These are phyloP conservation scores for Danielozyma ontarioensis DNA, from an alignment of 805 yeast genomes.

Conservation along the genomic window DNA sequence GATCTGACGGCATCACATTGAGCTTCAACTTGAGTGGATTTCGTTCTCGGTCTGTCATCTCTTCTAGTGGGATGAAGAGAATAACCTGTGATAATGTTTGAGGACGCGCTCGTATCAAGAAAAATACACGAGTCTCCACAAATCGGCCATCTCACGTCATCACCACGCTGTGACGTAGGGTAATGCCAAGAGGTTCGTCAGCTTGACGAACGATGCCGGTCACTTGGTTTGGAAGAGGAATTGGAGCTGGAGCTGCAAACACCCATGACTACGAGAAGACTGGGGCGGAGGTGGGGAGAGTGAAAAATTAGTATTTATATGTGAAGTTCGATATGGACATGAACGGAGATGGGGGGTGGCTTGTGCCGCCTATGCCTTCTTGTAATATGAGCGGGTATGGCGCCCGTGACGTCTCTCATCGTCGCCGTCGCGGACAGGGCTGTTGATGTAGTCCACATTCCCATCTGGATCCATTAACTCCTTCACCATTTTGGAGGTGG, in stretches of 20 bases:
- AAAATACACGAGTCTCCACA: background rate
- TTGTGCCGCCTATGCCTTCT: too few species aligned
- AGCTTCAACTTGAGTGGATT: constrained; percentile 1
- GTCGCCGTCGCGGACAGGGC: constrained; percentile 20
- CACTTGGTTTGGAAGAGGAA: too few species aligned
- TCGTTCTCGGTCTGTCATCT: background rate
- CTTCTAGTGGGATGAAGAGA: background rate
- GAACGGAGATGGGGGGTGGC: too few species aligned
- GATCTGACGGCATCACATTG: constrained; percentile 26
- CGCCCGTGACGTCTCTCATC: constrained; percentile 25
- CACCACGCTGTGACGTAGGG: too few species aligned
- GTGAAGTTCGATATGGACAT: too few species aligned
- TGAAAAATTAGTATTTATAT: too few species aligned
- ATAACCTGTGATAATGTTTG: background rate
- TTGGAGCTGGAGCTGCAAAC: too few species aligned
- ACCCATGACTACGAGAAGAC: too few species aligned
- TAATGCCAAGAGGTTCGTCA: too few species aligned
- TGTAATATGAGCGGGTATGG: constrained; percentile 36
- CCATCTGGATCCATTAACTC: constrained; percentile 16
- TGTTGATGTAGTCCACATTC: constrained; percentile 6
- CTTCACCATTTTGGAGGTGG: constrained; percentile 22
- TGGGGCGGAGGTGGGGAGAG: too few species aligned
- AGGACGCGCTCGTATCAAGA: background rate
- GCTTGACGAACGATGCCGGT: too few species aligned
- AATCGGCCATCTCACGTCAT: background rate